Evolutionary conservation across 2,329 filamentous ascomycete genomes (phyloP).

Genomic region (Fusarium coffeatum): DNA sequence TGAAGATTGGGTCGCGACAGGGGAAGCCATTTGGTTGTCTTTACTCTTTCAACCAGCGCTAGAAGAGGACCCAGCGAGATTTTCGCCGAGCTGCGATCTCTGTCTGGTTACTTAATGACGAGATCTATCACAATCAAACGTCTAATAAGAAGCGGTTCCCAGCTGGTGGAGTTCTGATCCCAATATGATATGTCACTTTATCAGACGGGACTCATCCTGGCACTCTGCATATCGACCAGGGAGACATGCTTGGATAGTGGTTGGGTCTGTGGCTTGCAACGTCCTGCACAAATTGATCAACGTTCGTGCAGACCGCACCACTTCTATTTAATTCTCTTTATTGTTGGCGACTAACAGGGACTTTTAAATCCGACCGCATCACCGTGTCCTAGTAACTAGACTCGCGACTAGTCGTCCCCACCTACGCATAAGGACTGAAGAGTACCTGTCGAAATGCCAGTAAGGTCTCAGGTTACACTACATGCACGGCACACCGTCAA

Average conservation of each 20-base stretch:
- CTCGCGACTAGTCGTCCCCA: slow-evolving; percentile 18
- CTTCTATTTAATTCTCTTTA: slow-evolving; percentile 2
- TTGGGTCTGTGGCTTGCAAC: slow-evolving; percentile 28
- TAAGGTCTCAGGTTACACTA: slow-evolving; percentile 34
- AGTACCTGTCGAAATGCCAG: slow-evolving; percentile 18
- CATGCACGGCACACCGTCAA: slow-evolving; percentile 15
- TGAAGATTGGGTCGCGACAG: slow-evolving; percentile 12
- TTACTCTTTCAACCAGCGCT: slow-evolving; percentile 1
- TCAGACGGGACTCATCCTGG: slow-evolving; percentile 36
- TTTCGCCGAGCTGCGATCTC: slow-evolving; percentile 13
- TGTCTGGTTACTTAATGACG: background rate
- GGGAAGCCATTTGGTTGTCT: background rate
- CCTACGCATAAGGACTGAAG: slow-evolving; percentile 28
- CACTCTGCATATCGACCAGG: slow-evolving; percentile 35
- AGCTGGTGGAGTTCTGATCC: slow-evolving; percentile 38
- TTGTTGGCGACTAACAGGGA: slow-evolving; percentile 3
- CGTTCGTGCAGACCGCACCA: slow-evolving; percentile 15
- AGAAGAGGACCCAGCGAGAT: slow-evolving; percentile 5
- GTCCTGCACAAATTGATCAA: slow-evolving; percentile 29
- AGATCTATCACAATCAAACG: slow-evolving; percentile 17
- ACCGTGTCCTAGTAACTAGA: background rate
- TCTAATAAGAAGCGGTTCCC: slow-evolving; percentile 5
- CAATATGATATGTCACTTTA: slow-evolving; percentile 44
- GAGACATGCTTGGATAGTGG: slow-evolving; percentile 23
- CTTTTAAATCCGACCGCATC: slow-evolving; percentile 5